phyloP scores from a whole-genome alignment of 805 yeast species.

The Sugiyamaella marilandica region DNA sequence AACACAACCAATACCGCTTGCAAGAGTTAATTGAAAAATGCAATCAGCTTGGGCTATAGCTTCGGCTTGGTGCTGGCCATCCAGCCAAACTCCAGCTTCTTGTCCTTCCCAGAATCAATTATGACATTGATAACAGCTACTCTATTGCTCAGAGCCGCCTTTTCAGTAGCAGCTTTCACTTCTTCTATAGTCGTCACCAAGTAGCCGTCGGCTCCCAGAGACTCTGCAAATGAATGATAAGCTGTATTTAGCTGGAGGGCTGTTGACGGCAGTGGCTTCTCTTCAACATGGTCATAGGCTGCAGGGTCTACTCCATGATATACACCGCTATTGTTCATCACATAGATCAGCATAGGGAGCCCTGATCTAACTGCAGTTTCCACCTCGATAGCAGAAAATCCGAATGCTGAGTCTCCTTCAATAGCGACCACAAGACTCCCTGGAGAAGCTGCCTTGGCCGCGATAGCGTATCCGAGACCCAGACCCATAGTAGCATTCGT shows the following conservation, averaged over 20 bases:
- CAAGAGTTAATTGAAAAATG: too few species aligned
- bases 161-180: constrained; percentile 31
- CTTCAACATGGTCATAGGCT: constrained; percentile 24
- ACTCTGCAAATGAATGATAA: constrained; percentile 51
- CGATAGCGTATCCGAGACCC: constrained; percentile 65
- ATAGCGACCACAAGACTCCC: constrained; percentile 48
- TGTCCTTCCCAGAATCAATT: constrained; percentile 54
- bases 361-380: constrained; percentile 58
- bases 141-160: constrained; percentile 35
- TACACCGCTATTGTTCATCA: constrained; percentile 73
- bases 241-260: constrained; percentile 52
- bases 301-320: constrained; percentile 54
- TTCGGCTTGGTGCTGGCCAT: constrained; percentile 47
- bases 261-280: constrained; percentile 48
- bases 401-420: constrained; percentile 76
- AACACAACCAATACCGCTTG: too few species aligned
- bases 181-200: constrained; percentile 41
- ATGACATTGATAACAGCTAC: constrained; percentile 54
- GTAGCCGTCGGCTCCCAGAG: constrained; percentile 55
- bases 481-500: constrained; percentile 77
- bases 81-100: constrained; percentile 62
- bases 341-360: constrained; percentile 51
- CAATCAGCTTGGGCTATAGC: constrained; percentile 18
- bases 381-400: constrained; percentile 67
- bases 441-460: constrained; percentile 48